A percentile compares a stretch with the other conserved stretches of the same genome.
Conservation (phyloP, 257 asterid genomes). For the Solanum neorickii region DNA sequence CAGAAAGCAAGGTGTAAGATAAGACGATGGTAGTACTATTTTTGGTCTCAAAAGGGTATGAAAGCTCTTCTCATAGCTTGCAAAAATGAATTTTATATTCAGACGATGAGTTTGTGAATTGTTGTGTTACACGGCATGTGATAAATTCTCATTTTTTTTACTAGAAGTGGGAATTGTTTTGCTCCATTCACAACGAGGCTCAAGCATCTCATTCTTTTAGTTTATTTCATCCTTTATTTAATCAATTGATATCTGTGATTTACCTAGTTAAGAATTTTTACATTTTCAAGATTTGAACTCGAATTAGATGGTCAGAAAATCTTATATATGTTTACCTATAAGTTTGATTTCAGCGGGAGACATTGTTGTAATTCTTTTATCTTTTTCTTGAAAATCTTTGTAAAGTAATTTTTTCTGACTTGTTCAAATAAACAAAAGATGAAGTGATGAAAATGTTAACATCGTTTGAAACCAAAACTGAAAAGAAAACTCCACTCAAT, state of each 20-base stretch:
- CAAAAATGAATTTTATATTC: background rate
- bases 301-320: background rate
- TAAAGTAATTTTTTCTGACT: background rate
- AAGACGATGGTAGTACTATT: background rate
- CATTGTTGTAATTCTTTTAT: background rate
- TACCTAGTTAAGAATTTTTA: no score
- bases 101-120: background rate
- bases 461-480: background rate
- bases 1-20: background rate
- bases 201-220: background rate
- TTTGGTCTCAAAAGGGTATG: background rate
- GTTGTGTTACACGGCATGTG: background rate
- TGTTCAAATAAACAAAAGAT: background rate
- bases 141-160: background rate
- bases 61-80: background rate
- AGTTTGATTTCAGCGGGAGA: background rate
- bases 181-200: background rate
- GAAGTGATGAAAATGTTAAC: background rate
- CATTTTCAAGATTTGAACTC: background rate
- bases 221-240: background rate
- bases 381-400: background rate
- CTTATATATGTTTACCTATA: background rate
- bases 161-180: background rate
- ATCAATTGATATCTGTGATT: background rate
- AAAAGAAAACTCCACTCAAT: background rate